phyloP scores from a whole-genome alignment of 805 yeast genomes.

The Pichia phayaonensis region DNA sequence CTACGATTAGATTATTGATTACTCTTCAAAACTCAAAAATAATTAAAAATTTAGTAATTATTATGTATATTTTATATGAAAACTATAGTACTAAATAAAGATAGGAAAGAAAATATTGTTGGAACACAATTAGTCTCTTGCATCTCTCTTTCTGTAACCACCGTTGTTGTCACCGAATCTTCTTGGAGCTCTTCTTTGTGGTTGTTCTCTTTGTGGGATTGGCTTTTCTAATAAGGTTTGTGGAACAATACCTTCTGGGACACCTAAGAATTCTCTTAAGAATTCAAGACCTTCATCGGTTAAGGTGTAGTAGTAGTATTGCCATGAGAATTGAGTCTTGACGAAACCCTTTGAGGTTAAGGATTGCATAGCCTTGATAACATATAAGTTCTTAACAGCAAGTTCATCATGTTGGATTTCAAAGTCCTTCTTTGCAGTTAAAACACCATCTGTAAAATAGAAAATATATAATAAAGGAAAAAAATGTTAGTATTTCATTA shows the following conservation, averaged over 20 bases:
- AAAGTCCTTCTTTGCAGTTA: slow-evolving; percentile 98
- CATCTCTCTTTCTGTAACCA: slow-evolving; percentile 52
- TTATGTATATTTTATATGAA: slow-evolving; percentile 1
- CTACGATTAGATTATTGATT: too few relatives aligned
- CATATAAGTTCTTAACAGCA: slow-evolving; percentile 96
- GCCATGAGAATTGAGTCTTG: slow-evolving; percentile 99
- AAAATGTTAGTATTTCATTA: slow-evolving; percentile 15
- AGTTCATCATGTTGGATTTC: slow-evolving; percentile 97
- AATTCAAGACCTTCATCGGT: slow-evolving; percentile 99
- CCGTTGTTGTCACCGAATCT: slow-evolving; percentile 45
- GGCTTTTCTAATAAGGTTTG: slow-evolving; percentile 94
- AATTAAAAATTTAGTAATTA: neutral
- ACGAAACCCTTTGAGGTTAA: slow-evolving; percentile 98
- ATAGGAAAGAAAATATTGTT: slow-evolving; percentile 3
- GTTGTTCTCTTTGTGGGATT: slow-evolving; percentile 63
- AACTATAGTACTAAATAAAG: slow-evolving; percentile 6
- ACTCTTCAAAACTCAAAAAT: neutral
- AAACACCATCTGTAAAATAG: slow-evolving; percentile 80
- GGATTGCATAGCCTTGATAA: slow-evolving; percentile 98
- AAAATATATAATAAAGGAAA: neutral
- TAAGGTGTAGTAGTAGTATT: slow-evolving; percentile 99
- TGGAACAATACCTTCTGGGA: slow-evolving; percentile 98
- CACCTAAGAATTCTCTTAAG: slow-evolving; percentile 96
- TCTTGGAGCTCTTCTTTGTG: slow-evolving; percentile 38
- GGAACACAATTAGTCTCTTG: slow-evolving; percentile 27